Percentiles rank a stretch among this genome's conserved stretches.
phyloP scores from a whole-genome alignment of 345 rosid genomes.

The Murraya koenigii region DNA sequence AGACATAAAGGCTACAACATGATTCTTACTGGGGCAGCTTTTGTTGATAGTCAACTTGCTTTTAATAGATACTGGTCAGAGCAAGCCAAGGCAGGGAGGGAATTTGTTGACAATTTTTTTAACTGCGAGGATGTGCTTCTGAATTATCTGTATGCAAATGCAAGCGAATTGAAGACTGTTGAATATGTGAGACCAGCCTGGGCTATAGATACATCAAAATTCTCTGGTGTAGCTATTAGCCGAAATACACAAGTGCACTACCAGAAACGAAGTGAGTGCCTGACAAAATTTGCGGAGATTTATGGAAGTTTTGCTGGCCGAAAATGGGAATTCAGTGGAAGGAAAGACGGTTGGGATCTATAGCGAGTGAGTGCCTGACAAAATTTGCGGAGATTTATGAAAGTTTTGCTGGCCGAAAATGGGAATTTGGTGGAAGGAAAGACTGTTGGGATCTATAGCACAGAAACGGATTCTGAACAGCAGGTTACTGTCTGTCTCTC shows the following conservation, averaged over 20 bases:
- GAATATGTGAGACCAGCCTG: constrained; percentile 87
- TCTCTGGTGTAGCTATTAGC: constrained; percentile 84
- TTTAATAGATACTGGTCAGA: constrained; percentile 65
- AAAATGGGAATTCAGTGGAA: constrained; percentile 58
- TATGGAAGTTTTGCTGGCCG: constrained; percentile 61
- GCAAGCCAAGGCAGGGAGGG: constrained; percentile 61
- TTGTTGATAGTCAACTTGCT: constrained; percentile 59
- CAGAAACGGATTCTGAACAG: background rate
- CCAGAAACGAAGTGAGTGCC: constrained; percentile 67
- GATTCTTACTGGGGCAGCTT: constrained; percentile 97
- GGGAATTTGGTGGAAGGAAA: constrained; percentile 61
- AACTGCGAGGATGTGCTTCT: constrained; percentile 89
- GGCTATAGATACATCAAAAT: constrained; percentile 84
- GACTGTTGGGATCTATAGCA: constrained; percentile 94
- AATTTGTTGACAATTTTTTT: constrained; percentile 59
- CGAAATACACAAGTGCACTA: constrained; percentile 73
- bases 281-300: constrained; percentile 53
- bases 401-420: constrained; percentile 48
- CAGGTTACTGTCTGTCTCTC: background rate
- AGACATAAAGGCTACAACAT: constrained; percentile 70
- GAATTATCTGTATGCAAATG: constrained; percentile 83
- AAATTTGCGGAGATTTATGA: constrained; percentile 71
- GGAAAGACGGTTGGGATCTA: constrained; percentile 91
- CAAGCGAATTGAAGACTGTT: constrained; percentile 52
- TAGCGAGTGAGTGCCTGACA: constrained; percentile 67